Conservation (phyloP, 2,329 filamentous ascomycete genomes). For the Uncinocarpus reesii region DNA sequence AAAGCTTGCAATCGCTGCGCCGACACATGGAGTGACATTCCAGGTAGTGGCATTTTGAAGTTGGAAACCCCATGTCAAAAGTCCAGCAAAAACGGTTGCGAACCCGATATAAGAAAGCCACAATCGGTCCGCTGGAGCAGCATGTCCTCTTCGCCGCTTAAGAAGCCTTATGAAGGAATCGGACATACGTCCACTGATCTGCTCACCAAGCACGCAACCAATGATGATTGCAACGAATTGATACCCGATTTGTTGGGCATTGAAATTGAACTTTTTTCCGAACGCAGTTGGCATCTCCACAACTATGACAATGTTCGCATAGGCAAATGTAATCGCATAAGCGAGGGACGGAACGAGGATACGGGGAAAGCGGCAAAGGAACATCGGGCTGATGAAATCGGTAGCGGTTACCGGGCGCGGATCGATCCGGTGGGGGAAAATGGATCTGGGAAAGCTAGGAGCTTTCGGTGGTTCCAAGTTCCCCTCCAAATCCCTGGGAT, state of each 20-base stretch:
- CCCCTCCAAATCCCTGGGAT: slow-evolving; percentile 26
- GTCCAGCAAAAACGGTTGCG: slow-evolving; percentile 41
- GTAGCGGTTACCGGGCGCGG: slow-evolving; percentile 15
- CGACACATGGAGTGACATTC: slow-evolving; percentile 49
- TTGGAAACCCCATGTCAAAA: slow-evolving; percentile 47
- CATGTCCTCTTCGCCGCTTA: slow-evolving; percentile 13
- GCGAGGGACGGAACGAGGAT: slow-evolving; percentile 42
- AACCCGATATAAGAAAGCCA: slow-evolving; percentile 49
- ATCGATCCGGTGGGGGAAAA: slow-evolving; percentile 28
- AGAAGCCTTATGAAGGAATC: not conserved
- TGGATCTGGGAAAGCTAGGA: slow-evolving; percentile 43
- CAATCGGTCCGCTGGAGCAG: slow-evolving; percentile 37
- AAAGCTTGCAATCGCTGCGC: slow-evolving; percentile 40
- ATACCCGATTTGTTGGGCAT: slow-evolving; percentile 37
- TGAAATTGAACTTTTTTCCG: slow-evolving; percentile 39
- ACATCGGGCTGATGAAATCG: slow-evolving; percentile 46
- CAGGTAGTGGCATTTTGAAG: slow-evolving; percentile 40
- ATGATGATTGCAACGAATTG: slow-evolving; percentile 50
- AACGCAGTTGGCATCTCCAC: slow-evolving; percentile 53
- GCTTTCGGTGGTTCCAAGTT: slow-evolving; percentile 21
- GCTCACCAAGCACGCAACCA: slow-evolving; percentile 49
- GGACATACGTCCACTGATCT: slow-evolving; percentile 40
- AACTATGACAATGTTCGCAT: slow-evolving; percentile 44
- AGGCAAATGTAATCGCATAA: slow-evolving; percentile 39
- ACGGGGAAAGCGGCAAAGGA: slow-evolving; percentile 37